Base-by-base conservation (phyloP, 1,139 yeast species). In the Yamadazyma triangularis region DNA sequence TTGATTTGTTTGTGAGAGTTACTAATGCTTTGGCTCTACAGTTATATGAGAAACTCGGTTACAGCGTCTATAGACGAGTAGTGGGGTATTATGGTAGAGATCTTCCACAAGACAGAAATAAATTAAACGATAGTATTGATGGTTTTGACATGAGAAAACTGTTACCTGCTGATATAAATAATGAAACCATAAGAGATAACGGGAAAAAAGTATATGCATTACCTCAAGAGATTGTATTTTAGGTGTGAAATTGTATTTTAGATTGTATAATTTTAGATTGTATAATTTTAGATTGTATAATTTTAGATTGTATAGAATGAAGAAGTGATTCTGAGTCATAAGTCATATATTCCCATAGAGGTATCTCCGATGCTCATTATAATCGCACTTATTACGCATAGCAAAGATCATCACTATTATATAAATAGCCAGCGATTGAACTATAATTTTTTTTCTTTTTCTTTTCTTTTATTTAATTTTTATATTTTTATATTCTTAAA, bases 1-100 rank as follows among this genome's bases (percentile, higher is more conserved):
- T 89, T 45, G 99, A 91, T 52, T 69, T 91, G 32, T 91, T 87
- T 56, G 98, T 91, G 23, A 81, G 88, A 48, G 87, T 91, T 20
- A 82, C 91, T 23, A 91, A 91, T 51, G 56, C 58, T 9, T 62
- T 88, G 34, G 98, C 96, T 0, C 74, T 87, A 4, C 81, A 76
- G 33, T 61, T 91, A 51, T 91, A 91, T 53, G 89, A 84, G 48
- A 82, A 83, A 44, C 58, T 91, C 36, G 97, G 96, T 0, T 93
- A 89, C 50, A 70, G 79, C 18, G 86, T 88, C 0, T 91, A 71
- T 50, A 60, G 98, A 55, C 59, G 98, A 34, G 97, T 91, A 5
- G 75, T 86, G n/a, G 93, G 93, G 0, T 91, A 91, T 50, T 91
- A 91, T 52, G 83, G 85, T 3, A 55, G 65, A 14, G 64, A 61